These are phyloP conservation scores for Collybiopsis luxurians DNA, from an alignment of 768 basidiomycete species.

Conservation along the genomic window DNA sequence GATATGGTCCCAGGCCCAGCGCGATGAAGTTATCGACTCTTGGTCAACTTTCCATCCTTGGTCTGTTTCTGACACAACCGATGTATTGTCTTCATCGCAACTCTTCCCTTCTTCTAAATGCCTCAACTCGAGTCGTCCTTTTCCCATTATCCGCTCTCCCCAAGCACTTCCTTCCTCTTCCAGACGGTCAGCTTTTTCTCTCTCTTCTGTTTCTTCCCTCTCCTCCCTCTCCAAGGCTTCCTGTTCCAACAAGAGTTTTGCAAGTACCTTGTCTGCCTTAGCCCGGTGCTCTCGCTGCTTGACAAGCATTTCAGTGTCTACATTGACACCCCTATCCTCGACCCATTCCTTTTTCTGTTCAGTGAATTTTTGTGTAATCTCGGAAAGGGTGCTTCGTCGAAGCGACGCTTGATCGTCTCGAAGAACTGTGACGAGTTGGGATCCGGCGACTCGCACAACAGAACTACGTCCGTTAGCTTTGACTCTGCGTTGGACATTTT, in stretches of 20 bases:
- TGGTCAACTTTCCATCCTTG: neutral
- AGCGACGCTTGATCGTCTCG: neutral
- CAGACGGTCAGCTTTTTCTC: no score
- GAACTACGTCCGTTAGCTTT: neutral
- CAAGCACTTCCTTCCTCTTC: neutral
- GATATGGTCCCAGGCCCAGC: neutral
- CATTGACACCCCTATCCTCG: neutral
- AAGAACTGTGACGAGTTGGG: neutral
- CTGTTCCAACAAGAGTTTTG: neutral
- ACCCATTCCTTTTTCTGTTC: neutral
- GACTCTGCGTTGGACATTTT: neutral
- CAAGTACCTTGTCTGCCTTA: slow-evolving; percentile 1
- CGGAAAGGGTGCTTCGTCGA: neutral
- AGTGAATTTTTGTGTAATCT: neutral
- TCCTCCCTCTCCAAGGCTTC: neutral
- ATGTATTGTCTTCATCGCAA: neutral
- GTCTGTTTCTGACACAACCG: neutral
- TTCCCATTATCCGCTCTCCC: neutral
- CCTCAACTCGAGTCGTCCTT: neutral
- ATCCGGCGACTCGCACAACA: neutral
- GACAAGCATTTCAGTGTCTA: neutral
- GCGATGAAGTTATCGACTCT: neutral
- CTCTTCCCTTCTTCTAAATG: neutral
- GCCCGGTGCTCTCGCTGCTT: neutral
- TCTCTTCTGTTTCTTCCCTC: neutral